A percentile compares a stretch with the other conserved stretches of the same genome.
Conservation (phyloP, 2,329 filamentous ascomycete genomes). For the Pseudophaeomoniella oleicola region DNA sequence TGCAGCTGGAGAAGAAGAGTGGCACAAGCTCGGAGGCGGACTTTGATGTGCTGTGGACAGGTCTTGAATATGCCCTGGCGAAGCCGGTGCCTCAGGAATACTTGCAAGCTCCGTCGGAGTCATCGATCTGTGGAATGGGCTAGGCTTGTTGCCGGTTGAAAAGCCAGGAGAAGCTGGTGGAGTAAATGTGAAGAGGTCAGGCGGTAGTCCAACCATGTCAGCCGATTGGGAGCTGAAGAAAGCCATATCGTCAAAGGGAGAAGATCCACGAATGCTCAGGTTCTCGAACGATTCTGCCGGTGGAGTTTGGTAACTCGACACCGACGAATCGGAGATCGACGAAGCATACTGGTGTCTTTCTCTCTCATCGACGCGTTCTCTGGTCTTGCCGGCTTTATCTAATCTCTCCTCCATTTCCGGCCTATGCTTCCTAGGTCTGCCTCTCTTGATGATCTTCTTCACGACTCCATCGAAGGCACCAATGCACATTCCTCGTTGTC, state of each 20-base stretch:
- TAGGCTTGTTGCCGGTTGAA: conserved; percentile 22
- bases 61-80: not conserved
- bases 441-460: conserved; percentile 52
- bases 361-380: conserved; percentile 19
- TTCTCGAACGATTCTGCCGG: conserved; percentile 25
- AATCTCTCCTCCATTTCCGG: conserved; percentile 44
- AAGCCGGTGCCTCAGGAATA: not conserved
- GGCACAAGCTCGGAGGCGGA: conserved; percentile 8
- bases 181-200: conserved; percentile 29
- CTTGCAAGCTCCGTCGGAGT: conserved; percentile 16
- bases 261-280: conserved; percentile 22
- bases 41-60: conserved; percentile 5
- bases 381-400: conserved; percentile 40
- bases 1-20: conserved; percentile 11
- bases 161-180: conserved; percentile 30
- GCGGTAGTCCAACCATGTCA: conserved; percentile 16
- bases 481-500: conserved; percentile 91
- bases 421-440: conserved; percentile 47
- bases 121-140: conserved; percentile 21
- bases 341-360: conserved; percentile 17
- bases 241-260: conserved; percentile 16
- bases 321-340: conserved; percentile 22
- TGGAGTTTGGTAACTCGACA: conserved; percentile 24
- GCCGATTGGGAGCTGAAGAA: conserved; percentile 7
- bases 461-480: conserved; percentile 78